Conservation (phyloP, 257 asterid species). For the Capsicum rhomboideum region DNA sequence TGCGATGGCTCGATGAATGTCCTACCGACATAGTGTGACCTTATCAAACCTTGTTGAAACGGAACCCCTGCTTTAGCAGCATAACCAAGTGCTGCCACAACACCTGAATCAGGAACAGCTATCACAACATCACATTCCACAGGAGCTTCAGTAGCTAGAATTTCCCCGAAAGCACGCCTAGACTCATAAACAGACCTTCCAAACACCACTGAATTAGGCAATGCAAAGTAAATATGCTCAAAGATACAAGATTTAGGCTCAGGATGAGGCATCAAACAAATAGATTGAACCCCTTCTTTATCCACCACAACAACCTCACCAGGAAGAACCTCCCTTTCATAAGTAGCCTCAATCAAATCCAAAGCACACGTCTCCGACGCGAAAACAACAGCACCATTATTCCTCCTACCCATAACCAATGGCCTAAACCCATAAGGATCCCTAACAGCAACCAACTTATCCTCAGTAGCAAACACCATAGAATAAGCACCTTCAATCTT, state of each 20-base stretch:
- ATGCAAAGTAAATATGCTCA: constrained; percentile 78
- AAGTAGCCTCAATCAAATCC: constrained; percentile 64
- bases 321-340: constrained; percentile 45
- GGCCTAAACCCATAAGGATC: constrained; percentile 45
- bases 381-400: constrained; percentile 37
- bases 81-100: constrained; percentile 86
- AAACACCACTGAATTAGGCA: constrained; percentile 69
- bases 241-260: constrained; percentile 71
- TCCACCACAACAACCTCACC: constrained; percentile 45
- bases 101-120: constrained; percentile 93
- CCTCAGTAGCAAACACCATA: constrained; percentile 46
- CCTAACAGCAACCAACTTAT: constrained; percentile 41
- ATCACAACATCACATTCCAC: constrained; percentile 93
- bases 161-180: constrained; percentile 59
- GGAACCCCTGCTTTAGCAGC: constrained; percentile 89
- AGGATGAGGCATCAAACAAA: constrained; percentile 58
- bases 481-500: constrained; percentile 85
- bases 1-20: constrained; percentile 96
- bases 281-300: constrained; percentile 35
- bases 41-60: constrained; percentile 76
- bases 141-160: constrained; percentile 62
- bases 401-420: constrained; percentile 46
- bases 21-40: constrained; percentile 91
- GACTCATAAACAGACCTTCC: constrained; percentile 82
- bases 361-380: constrained; percentile 47